A percentile compares a stretch with the other conserved stretches of the same genome.
Evolutionary conservation across 2,329 filamentous ascomycete species (phyloP).

Genomic region (Alternaria sp.): DNA sequence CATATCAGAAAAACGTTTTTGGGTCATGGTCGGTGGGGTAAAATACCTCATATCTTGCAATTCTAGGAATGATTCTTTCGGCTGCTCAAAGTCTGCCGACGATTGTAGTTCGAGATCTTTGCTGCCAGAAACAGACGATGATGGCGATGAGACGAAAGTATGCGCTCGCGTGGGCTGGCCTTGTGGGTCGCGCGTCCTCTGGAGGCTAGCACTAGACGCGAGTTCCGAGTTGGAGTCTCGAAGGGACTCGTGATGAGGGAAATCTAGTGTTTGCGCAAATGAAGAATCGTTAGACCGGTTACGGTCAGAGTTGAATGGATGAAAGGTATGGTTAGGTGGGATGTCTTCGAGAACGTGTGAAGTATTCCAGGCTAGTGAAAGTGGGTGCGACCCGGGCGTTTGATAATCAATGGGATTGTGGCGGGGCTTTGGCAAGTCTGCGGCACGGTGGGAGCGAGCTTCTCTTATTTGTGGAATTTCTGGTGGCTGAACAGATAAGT

Average conservation of each 20-base stretch:
- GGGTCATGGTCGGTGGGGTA: background rate
- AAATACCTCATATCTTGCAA: conserved; percentile 53
- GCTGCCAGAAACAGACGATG: conserved; percentile 35
- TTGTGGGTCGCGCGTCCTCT: conserved; percentile 27
- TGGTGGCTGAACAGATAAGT: conserved; percentile 42
- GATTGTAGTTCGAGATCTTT: conserved; percentile 34
- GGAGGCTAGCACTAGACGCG: conserved; percentile 21
- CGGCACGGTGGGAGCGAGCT: conserved; percentile 45
- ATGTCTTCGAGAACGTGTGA: conserved; percentile 28
- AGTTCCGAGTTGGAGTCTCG: conserved; percentile 25
- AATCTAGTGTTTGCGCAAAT: conserved; percentile 32
- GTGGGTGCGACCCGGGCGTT: conserved; percentile 34
- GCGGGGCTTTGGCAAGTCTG: conserved; percentile 42
- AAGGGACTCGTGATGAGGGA: conserved; percentile 31
- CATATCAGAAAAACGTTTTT: conserved; percentile 24
- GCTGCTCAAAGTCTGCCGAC: conserved; percentile 32
- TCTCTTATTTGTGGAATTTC: conserved; percentile 42
- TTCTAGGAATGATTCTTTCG: conserved; percentile 34
- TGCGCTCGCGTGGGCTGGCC: conserved; percentile 20
- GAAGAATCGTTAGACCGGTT: conserved; percentile 24
- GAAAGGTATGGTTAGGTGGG: conserved; percentile 33
- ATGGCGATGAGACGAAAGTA: conserved; percentile 33
- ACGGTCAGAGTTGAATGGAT: conserved; percentile 26
- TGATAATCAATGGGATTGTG: conserved; percentile 43
- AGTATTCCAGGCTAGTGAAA: conserved; percentile 38